These are phyloP conservation scores for Acacia crassicarpa DNA, from an alignment of 306 rosid genomes.

Conservation along the genomic window DNA sequence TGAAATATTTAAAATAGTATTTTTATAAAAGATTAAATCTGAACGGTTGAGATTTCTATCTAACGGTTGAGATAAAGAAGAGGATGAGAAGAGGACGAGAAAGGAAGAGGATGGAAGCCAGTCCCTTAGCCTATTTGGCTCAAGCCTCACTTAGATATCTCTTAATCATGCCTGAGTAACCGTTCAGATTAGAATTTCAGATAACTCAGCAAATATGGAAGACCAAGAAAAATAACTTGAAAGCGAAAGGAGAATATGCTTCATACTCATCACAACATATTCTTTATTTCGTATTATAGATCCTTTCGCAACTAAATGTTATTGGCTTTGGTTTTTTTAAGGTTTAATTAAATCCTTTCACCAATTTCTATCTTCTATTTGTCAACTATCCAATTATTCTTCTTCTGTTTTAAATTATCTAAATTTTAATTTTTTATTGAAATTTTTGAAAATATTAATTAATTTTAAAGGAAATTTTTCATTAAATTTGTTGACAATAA, in stretches of 20 bases:
- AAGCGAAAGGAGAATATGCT: background rate
- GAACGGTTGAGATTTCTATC: no score
- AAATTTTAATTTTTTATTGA: background rate
- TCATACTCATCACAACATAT: background rate
- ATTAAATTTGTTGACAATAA: background rate
- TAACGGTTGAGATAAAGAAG: no score
- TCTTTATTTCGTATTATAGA: background rate
- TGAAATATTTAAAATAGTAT: no score
- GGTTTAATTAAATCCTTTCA: background rate
- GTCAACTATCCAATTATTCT: background rate
- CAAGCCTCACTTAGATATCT: no score
- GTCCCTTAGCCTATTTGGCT: no score
- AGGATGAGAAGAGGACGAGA: no score
- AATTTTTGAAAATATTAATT: background rate
- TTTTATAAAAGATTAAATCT: no score
- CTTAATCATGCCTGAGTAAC: no score
- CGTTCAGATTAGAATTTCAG: background rate
- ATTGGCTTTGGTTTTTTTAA: background rate
- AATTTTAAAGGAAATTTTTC: background rate
- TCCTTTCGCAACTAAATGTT: background rate
- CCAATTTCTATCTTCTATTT: background rate
- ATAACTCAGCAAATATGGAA: background rate
- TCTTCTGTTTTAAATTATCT: background rate
- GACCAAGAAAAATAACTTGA: background rate
- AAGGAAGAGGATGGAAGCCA: no score